A percentile compares a stretch with the other conserved stretches of the same genome.
Evolutionary conservation across 768 basidiomycete genomes (phyloP).

Genomic region (Phlebiopsis flavidoalba): DNA sequence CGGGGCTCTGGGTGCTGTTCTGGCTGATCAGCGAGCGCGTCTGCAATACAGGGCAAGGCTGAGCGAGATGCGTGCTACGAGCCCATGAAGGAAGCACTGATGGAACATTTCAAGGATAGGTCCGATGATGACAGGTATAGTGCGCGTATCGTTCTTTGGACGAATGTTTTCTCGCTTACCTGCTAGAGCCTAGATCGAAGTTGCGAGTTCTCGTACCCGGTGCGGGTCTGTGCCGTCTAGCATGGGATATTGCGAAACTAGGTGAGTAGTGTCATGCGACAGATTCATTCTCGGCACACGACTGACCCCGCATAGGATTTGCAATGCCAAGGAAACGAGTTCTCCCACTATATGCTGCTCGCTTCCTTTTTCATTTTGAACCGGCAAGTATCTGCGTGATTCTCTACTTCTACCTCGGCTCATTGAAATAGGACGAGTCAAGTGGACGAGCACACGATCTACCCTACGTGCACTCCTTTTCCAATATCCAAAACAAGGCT

Average conservation of each 20-base stretch:
- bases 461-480: conserved; percentile 91
- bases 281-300: not conserved
- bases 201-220: conserved; percentile 85
- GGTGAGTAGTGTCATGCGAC: conserved; percentile 40
- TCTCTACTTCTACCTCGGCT: not conserved
- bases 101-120: conserved; percentile 55
- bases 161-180: not conserved
- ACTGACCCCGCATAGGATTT: conserved; percentile 51
- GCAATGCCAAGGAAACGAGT: conserved; percentile 93
- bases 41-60: conserved; percentile 48
- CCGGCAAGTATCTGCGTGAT: conserved; percentile 39
- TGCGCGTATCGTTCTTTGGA: not conserved
- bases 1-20: not conserved
- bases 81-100: conserved; percentile 75
- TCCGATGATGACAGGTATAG: conserved; percentile 48
- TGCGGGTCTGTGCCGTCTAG: conserved; percentile 82
- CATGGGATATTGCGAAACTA: conserved; percentile 80
- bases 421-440: conserved; percentile 46
- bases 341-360: conserved; percentile 93
- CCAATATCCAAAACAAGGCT: conserved; percentile 58
- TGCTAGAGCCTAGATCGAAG: conserved; percentile 33
- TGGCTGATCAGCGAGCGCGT: not conserved
- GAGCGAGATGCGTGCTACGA: conserved; percentile 80
- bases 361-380: conserved; percentile 87
- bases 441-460: conserved; percentile 67